phyloP scores from a whole-genome alignment of 1,284 basidiomycete genomes.

The Heterobasidion occidentale region DNA sequence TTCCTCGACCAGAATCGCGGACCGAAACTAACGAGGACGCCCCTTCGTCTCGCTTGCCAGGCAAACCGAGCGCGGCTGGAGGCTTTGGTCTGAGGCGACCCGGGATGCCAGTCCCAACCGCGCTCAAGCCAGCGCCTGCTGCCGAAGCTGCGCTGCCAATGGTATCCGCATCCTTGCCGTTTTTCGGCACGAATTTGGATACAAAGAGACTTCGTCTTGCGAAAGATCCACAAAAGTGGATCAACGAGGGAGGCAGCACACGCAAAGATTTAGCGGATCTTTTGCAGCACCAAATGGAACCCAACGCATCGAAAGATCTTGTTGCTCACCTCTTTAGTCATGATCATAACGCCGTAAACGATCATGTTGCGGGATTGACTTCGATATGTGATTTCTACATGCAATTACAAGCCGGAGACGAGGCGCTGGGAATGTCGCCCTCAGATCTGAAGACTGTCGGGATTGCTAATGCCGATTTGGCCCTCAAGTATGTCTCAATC shows the following conservation, averaged over 20 bases:
- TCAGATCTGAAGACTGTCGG: conserved; percentile 65
- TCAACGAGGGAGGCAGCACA: conserved; percentile 75
- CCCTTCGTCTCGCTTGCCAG: conserved; percentile 27
- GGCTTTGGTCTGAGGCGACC: conserved; percentile 43
- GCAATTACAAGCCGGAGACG: conserved; percentile 48
- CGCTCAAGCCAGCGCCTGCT: conserved; percentile 18
- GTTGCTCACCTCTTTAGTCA: conserved; percentile 86
- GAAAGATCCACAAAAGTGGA: conserved; percentile 78
- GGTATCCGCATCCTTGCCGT: conserved; percentile 38
- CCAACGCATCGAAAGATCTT: conserved; percentile 71
- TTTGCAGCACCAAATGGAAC: conserved; percentile 89
- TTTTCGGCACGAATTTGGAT: conserved; percentile 67
- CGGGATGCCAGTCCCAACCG: conserved; percentile 20
- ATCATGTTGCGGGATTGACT: conserved; percentile 76
- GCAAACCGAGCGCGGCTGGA: conserved; percentile 33
- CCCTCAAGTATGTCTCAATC: conserved; percentile 91
- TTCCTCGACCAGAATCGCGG: conserved; percentile 50
- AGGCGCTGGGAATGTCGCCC: conserved; percentile 41
- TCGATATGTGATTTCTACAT: conserved; percentile 73
- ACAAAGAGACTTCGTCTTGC: conserved; percentile 67
- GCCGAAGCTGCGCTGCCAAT: conserved; percentile 24
- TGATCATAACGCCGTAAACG: conserved; percentile 94
- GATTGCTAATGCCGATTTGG: conserved; percentile 86
- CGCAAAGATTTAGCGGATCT: conserved; percentile 85
- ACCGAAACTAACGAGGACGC: conserved; percentile 46